Percentiles rank a stretch among this genome's conserved stretches.
These are phyloP conservation scores for Podaxis mareebaensis DNA, from an alignment of 768 basidiomycete species.

Conservation along the genomic window DNA sequence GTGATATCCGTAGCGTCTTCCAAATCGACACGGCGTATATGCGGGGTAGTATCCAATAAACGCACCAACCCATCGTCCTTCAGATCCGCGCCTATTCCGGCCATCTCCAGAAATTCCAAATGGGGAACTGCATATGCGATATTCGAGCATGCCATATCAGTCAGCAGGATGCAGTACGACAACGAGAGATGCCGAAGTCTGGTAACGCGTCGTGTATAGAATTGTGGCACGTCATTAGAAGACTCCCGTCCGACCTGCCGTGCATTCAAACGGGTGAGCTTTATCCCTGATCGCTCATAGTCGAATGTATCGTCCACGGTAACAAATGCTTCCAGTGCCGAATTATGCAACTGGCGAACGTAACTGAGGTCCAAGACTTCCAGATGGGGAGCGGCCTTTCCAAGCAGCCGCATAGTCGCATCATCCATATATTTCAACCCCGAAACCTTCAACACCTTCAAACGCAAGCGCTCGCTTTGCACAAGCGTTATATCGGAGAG, in stretches of 20 bases:
- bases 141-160: conserved; percentile 73
- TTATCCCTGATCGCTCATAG: conserved; percentile 31
- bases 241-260: conserved; percentile 65
- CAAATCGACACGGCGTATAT: conserved; percentile 78
- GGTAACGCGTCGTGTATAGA: conserved; percentile 63
- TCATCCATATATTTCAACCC: conserved; percentile 66
- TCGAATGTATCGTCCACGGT: conserved; percentile 45
- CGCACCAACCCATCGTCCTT: conserved; percentile 73
- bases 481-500: conserved; percentile 44
- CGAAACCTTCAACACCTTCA: conserved; percentile 67
- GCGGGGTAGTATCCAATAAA: conserved; percentile 67
- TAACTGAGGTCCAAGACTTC: conserved; percentile 84
- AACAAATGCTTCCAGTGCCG: conserved; percentile 73
- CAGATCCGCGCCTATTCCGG: conserved; percentile 68
- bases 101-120: conserved; percentile 79
- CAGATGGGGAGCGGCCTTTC: conserved; percentile 66
- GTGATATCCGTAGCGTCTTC: conserved; percentile 79
- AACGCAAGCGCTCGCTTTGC: conserved; percentile 47
- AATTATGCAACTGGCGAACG: conserved; percentile 69
- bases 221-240: conserved; percentile 40
- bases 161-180: conserved; percentile 69
- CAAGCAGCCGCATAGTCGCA: conserved; percentile 62
- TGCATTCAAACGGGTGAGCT: conserved; percentile 54
- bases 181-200: conserved; percentile 72
- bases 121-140: conserved; percentile 69